phyloP scores from a whole-genome alignment of 2,329 filamentous ascomycete genomes.

The Sporothrix euskadiensis region DNA sequence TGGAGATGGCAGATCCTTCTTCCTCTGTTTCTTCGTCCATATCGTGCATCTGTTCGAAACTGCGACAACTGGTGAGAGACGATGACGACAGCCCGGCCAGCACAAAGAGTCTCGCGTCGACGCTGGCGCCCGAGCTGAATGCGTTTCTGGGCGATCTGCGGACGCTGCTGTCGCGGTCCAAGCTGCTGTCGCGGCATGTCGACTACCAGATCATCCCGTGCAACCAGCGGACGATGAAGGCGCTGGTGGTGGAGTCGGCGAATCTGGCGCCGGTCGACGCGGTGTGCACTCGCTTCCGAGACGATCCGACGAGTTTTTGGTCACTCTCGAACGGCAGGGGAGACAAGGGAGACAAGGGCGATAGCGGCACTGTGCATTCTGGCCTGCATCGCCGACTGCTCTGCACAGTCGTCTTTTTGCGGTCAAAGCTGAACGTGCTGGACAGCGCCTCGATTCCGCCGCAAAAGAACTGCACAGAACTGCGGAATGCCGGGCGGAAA shows the following conservation, averaged over 20 bases:
- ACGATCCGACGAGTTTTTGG: constrained; percentile 37
- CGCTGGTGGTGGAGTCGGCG: constrained; percentile 33
- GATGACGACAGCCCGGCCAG: neutral
- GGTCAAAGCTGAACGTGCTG: constrained; percentile 35
- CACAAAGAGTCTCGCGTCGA: neutral
- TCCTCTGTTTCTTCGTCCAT: neutral
- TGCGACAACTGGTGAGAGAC: neutral
- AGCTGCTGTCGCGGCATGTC: constrained; percentile 37
- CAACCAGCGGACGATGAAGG: constrained; percentile 40
- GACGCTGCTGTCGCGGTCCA: constrained; percentile 37
- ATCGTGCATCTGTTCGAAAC: neutral
- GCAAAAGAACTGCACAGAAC: constrained; percentile 35
- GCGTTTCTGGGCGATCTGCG: constrained; percentile 10
- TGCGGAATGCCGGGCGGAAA: constrained; percentile 40
- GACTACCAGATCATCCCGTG: constrained; percentile 39
- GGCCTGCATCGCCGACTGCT: constrained; percentile 39
- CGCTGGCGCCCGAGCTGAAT: constrained; percentile 2
- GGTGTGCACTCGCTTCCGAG: constrained; percentile 26
- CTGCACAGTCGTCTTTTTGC: constrained; percentile 39
- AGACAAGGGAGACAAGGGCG: neutral
- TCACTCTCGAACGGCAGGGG: too few relatives aligned
- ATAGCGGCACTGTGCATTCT: constrained; percentile 29
- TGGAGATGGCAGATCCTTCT: neutral
- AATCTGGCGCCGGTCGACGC: constrained; percentile 30
- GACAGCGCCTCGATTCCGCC: constrained; percentile 30